Percentiles rank a stretch among this genome's conserved stretches.
Conservation (phyloP, 345 rosid species). For the Rhodamnia rubescens region DNA sequence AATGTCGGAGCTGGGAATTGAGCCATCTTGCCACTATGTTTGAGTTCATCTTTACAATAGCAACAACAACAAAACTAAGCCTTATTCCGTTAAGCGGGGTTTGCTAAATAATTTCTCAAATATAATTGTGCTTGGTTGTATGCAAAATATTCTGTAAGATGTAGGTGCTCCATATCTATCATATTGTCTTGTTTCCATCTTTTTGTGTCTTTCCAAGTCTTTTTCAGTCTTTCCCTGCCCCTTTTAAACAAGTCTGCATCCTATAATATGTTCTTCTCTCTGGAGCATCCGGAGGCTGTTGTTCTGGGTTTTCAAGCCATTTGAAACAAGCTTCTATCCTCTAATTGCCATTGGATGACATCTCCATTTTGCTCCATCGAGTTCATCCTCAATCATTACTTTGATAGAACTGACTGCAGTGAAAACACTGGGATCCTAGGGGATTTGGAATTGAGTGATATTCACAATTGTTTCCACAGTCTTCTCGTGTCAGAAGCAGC, state of each 20-base stretch:
- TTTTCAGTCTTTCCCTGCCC: too few species aligned
- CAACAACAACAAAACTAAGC: neutral
- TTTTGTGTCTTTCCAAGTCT: too few species aligned
- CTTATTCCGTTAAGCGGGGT: neutral
- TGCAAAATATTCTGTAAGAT: neutral
- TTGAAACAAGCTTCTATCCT: neutral
- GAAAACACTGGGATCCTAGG: neutral
- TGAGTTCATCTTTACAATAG: neutral
- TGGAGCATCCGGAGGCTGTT: neutral
- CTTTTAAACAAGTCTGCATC: neutral
- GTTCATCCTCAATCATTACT: neutral
- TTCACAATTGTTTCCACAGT: neutral
- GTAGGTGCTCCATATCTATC: neutral
- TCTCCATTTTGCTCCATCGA: neutral
- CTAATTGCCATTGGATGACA: neutral
- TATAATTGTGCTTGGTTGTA: neutral
- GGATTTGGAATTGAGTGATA: neutral
- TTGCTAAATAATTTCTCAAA: too few species aligned
- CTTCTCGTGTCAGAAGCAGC: neutral
- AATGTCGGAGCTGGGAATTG: too few species aligned
- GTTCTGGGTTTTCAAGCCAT: neutral
- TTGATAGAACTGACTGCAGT: neutral
- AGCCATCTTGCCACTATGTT: neutral
- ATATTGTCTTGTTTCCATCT: neutral
- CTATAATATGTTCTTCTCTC: neutral